A percentile compares a stretch with the other conserved stretches of the same genome.
Conservation (phyloP, 1,284 basidiomycete genomes). For the Pascua sp. region DNA sequence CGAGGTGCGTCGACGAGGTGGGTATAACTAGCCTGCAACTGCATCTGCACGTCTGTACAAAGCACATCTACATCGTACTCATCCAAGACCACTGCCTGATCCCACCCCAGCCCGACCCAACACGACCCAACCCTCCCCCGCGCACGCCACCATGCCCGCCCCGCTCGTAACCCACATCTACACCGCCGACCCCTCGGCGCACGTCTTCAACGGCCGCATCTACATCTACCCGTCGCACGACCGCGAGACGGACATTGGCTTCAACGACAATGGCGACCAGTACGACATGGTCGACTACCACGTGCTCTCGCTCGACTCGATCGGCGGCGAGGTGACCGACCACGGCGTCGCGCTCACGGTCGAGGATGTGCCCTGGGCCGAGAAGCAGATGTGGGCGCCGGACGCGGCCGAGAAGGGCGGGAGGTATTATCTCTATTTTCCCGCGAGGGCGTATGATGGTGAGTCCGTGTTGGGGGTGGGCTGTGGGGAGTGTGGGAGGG, state of each 20-base stretch:
- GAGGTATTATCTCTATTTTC: conserved; percentile 39
- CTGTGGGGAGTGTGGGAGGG: too few species aligned
- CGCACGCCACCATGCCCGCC: conserved; percentile 12
- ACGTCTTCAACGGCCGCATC: conserved; percentile 33
- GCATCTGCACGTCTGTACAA: too few species aligned
- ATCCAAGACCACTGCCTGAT: too few species aligned
- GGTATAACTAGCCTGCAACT: too few species aligned
- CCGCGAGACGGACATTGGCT: conserved; percentile 32
- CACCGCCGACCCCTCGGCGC: conserved; percentile 42
- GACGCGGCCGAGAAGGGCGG: conserved; percentile 33
- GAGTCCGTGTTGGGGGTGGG: conserved; percentile 7
- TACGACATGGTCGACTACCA: conserved; percentile 45
- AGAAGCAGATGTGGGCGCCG: conserved; percentile 41
- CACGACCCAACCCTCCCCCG: neutral
- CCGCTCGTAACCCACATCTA: conserved; percentile 38
- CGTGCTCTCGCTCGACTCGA: conserved; percentile 30
- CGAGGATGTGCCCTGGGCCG: conserved; percentile 35
- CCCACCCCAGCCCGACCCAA: too few species aligned
- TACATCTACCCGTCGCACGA: conserved; percentile 43
- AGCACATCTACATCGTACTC: too few species aligned
- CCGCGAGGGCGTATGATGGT: conserved; percentile 36
- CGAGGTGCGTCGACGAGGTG: too few species aligned
- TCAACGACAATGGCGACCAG: conserved; percentile 39
- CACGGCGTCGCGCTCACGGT: conserved; percentile 33
- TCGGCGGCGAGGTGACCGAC: conserved; percentile 32